Conservation (phyloP, 164 flowering plant species). For the Kingdonia uniflora region DNA sequence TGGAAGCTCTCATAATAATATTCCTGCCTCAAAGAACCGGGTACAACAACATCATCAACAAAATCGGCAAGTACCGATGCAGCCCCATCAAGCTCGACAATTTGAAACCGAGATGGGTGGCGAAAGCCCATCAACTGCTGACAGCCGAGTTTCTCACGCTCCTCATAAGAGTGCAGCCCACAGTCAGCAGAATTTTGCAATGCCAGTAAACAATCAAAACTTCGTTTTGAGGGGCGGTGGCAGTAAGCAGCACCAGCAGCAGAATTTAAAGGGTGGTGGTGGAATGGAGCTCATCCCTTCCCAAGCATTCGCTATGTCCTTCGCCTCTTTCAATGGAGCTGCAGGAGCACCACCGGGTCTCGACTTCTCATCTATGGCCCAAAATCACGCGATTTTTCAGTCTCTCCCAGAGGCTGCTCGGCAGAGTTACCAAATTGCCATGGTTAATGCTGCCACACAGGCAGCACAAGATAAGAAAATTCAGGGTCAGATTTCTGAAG, state of each 20-base stretch:
- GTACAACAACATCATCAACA: slow-evolving; percentile 27
- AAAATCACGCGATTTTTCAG: slow-evolving; percentile 57
- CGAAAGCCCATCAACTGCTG: slow-evolving; percentile 67
- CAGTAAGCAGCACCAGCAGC: slow-evolving; percentile 40
- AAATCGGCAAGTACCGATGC: slow-evolving; percentile 18
- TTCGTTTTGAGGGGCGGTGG: slow-evolving; percentile 34
- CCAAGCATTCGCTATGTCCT: slow-evolving; percentile 77
- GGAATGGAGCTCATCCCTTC: slow-evolving; percentile 52
- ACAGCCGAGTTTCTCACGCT: slow-evolving; percentile 49
- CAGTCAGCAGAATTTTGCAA: slow-evolving; percentile 50
- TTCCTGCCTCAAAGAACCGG: slow-evolving; percentile 38
- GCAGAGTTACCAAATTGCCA: slow-evolving; percentile 46
- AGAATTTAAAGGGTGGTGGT: slow-evolving; percentile 41
- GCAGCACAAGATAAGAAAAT: slow-evolving; percentile 50
- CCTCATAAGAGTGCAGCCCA: slow-evolving; percentile 26
- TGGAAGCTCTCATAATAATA: slow-evolving; percentile 33
- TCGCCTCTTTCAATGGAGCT: slow-evolving; percentile 50
- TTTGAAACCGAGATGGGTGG: slow-evolving; percentile 42
- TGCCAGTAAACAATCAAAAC: slow-evolving; percentile 54
- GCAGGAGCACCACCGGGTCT: slow-evolving; percentile 41
- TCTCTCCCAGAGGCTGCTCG: slow-evolving; percentile 59
- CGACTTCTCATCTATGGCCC: slow-evolving; percentile 61
- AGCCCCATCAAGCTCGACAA: slow-evolving; percentile 35
- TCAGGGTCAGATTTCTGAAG: slow-evolving; percentile 36
- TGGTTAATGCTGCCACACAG: slow-evolving; percentile 43